A percentile compares a stretch with the other conserved stretches of the same genome.
Evolutionary conservation across 257 asterid genomes (phyloP).

Genomic region (Solanum pimpinellifolium): DNA sequence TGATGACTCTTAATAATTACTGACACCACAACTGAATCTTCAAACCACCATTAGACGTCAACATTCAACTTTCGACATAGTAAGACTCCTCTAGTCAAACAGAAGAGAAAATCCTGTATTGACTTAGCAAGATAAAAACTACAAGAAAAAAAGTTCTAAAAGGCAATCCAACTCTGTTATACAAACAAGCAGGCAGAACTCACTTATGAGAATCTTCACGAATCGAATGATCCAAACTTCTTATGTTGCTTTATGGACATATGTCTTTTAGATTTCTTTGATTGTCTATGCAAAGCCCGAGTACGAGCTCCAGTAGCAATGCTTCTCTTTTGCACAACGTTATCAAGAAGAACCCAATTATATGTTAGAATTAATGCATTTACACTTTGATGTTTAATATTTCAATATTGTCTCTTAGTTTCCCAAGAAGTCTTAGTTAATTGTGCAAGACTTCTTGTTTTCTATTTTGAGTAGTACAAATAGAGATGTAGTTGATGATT

Average conservation of each 20-base stretch:
- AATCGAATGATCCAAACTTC: conserved; percentile 41
- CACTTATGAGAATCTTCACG: conserved; percentile 55
- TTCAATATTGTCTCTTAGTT: too few relatives aligned
- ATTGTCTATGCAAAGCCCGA: conserved; percentile 23
- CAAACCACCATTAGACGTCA: background rate
- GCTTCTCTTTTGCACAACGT: conserved; percentile 40
- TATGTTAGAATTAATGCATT: too few relatives aligned
- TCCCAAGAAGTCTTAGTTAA: too few relatives aligned
- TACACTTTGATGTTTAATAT: too few relatives aligned
- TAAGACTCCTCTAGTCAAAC: background rate
- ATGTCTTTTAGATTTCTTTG: conserved; percentile 69
- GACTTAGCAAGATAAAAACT: background rate
- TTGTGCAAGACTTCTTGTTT: too few relatives aligned
- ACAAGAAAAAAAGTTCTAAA: background rate
- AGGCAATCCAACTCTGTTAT: background rate
- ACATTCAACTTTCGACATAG: background rate
- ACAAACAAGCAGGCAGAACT: conserved; percentile 13
- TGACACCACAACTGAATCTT: background rate
- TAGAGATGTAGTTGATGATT: too few relatives aligned
- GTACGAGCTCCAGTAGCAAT: conserved; percentile 9
- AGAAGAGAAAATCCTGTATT: background rate
- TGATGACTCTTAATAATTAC: background rate
- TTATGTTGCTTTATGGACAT: conserved; percentile 70
- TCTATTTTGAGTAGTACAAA: too few relatives aligned
- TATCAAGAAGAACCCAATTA: conserved; percentile 74